Conservation (phyloP, 768 basidiomycete species). For the Russula olivacea region DNA sequence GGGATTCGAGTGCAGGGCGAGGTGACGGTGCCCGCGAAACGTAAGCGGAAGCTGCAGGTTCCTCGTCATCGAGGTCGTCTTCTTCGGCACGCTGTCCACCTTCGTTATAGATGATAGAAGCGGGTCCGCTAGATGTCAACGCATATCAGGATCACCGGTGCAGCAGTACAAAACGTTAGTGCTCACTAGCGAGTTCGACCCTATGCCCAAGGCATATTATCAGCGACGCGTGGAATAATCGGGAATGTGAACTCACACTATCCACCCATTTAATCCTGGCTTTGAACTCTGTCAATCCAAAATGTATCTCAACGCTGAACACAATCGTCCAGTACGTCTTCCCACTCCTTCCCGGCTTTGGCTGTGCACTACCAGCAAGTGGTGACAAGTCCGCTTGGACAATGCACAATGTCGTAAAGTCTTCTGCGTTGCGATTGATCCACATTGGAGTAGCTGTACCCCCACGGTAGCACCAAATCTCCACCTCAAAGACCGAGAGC, state of each 20-base stretch:
- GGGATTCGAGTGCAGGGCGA: constrained; percentile 29
- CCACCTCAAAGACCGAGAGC: constrained; percentile 75
- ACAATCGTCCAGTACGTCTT: constrained; percentile 81
- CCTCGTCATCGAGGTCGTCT: constrained; percentile 57
- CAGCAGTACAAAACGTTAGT: background rate
- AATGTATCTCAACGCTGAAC: constrained; percentile 79
- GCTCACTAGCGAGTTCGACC: constrained; percentile 68
- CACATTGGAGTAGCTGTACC: constrained; percentile 64
- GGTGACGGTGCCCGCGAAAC: constrained; percentile 50
- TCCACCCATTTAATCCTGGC: constrained; percentile 81
- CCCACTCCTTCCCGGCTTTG: constrained; percentile 57
- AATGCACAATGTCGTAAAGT: constrained; percentile 71
- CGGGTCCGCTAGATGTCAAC: constrained; percentile 54
- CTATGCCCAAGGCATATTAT: constrained; percentile 32
- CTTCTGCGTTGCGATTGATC: constrained; percentile 61
- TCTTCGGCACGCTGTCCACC: constrained; percentile 68
- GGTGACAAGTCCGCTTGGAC: constrained; percentile 75
- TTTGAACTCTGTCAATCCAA: constrained; percentile 76
- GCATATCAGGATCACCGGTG: constrained; percentile 4
- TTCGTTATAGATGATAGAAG: constrained; percentile 77
- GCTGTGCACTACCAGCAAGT: constrained; percentile 61
- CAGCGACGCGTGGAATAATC: background rate
- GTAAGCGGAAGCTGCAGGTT: constrained; percentile 38
- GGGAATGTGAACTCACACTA: constrained; percentile 45
- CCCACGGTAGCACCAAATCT: constrained; percentile 82